Evolutionary conservation across 257 asterid species (phyloP).

Genomic region (Capsicum baccatum): DNA sequence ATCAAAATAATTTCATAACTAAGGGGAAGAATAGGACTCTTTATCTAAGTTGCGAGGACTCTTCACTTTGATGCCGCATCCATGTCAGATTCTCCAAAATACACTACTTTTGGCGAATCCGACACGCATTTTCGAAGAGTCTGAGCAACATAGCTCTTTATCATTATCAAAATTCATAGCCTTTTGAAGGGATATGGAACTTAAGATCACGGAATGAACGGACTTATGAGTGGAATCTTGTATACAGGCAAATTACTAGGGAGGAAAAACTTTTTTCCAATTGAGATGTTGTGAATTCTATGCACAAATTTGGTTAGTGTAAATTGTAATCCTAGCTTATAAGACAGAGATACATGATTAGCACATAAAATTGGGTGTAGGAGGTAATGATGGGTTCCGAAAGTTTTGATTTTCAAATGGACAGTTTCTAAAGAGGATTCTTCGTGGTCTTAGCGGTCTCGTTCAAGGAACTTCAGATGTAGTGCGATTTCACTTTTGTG

Average conservation of each 20-base stretch:
- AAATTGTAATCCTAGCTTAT: conserved; percentile 8
- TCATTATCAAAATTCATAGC: background rate
- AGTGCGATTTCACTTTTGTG: background rate
- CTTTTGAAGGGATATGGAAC: background rate
- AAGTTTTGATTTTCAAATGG: background rate
- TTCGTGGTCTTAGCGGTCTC: background rate
- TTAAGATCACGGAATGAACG: background rate
- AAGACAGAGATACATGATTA: background rate
- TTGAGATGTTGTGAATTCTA: background rate
- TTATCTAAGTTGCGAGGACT: background rate
- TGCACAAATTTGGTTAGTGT: background rate
- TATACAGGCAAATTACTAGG: background rate
- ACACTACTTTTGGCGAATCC: too few relatives aligned
- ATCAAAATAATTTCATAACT: background rate
- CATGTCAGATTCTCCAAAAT: too few relatives aligned
- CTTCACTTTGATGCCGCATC: too few relatives aligned
- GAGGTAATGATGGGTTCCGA: background rate
- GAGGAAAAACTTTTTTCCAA: background rate
- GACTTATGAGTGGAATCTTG: background rate
- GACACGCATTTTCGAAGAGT: too few relatives aligned
- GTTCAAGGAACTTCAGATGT: background rate
- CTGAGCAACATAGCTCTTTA: background rate
- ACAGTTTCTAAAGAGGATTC: background rate
- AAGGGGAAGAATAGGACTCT: background rate
- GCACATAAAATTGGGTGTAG: background rate